Evolutionary conservation across 2,329 filamentous ascomycete genomes (phyloP), one percentile per base, ranked within the genome.

Genomic region (Fusarium xyrophilum): DNA sequence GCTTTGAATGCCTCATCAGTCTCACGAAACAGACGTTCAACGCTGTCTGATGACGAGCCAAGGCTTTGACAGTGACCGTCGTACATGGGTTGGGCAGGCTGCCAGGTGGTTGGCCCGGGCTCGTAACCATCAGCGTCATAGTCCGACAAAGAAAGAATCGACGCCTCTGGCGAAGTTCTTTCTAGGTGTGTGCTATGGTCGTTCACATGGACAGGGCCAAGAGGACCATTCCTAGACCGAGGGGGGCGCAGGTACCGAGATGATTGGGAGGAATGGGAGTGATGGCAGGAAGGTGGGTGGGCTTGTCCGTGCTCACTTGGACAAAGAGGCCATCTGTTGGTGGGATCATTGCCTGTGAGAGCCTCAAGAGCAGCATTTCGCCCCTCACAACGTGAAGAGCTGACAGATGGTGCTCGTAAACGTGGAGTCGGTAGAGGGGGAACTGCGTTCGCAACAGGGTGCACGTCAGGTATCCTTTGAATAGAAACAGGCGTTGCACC

Each of bases 1-100:
- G 80, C 79, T 72, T 80, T 79, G 74, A 86, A 86, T 30, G 84
- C 83, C 59, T 82, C 79, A 63, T 86, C 83, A 7, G 83, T 81
- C 69, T 86, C 81, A 63, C 78, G 76, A 47, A 85, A 83, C 64
- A 86, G 78, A 64, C 82, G 77, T 54, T 82, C 78, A 6, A 84
- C 76, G 59, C 79, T 79, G 39, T 80, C 76, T 15, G 77, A 78
- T 68, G 78, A 72, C 39, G 61, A 61, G 36, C 67, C 58, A 27
- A 52, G 43, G 40, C 63, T 70, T 60, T 71, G 67, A 61, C 59
- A 57, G 59, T 71, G 67, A 61, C 59, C 59, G 59, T 56, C 59
- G 35, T 63, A 67, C 63, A 61, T 52, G 46, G 55, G 55, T n/a
- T 60, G 48, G 35, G 46, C 28, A 38, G 58, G 39, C 43, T 53